Base-by-base conservation (phyloP, 2,329 filamentous ascomycete genomes). In the Fusarium sp. region DNA sequence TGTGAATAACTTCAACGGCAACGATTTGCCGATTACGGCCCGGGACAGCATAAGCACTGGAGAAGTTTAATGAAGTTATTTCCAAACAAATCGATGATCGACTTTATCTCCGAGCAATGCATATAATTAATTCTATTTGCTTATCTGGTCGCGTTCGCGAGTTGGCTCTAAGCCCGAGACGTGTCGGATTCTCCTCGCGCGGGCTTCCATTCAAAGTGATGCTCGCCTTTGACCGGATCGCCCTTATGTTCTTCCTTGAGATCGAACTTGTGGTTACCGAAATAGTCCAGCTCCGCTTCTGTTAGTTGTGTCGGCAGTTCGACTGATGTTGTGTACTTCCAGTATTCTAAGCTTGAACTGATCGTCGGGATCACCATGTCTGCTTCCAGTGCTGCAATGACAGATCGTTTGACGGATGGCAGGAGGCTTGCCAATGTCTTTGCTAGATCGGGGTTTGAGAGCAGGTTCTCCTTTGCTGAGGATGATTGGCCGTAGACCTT, bases 1-100 rank as follows among this genome's bases (percentile, higher is more conserved):
- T 62, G 62, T 12, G 62, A 65, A 65, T 65, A 65, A 46, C 53
- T 13, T 65, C 46, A 20, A 27, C 62, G 62, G 62, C 61, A 65
- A 3, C 6, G 3, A 6, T 20, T 12, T 65, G 62, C 62, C 62
- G 62, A 65, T 47, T 25, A 12, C 62, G 61, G 62, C 12, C 62
- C 62, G 53, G 59, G 7, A 45, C 9, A 16, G 8, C n/a, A 48
- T 48, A 48, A 27, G 34, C 34, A 38, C 34, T 18, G 51, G 15
- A 16, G 47, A 12, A 18, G 12, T 6, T 34, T 9, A 18, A 16
- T 38, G 22, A 38, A 12, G 18, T 12, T n/a, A 25, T 38, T 49
- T 4, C 22, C 22, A 38, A 9, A 4, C 3, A 11, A 25, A 8
- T 52, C 24, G 34, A 41, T 41, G 6, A 27, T 41, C 49, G 32